These are phyloP conservation scores for Leucocoprinus sp. DNA, from an alignment of 768 basidiomycete species.

Conservation along the genomic window DNA sequence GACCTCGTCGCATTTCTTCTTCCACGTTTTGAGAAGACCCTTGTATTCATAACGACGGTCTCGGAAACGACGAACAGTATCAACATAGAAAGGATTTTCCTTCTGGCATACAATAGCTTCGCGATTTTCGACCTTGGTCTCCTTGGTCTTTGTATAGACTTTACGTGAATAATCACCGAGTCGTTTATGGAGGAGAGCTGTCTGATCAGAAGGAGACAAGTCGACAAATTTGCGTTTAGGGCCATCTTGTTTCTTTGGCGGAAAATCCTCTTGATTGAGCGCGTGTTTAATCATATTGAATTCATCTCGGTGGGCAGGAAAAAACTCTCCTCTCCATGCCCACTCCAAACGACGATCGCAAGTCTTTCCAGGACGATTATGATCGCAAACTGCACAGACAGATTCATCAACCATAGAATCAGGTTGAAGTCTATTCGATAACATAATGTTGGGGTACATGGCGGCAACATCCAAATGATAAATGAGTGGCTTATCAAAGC, in stretches of 20 bases:
- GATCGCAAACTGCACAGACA: constrained; percentile 96
- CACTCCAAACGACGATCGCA: constrained; percentile 92
- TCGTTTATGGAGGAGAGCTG: constrained; percentile 88
- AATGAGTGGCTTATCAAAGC: constrained; percentile 88
- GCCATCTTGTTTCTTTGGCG: constrained; percentile 64
- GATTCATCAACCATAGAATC: constrained; percentile 97
- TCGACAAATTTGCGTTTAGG: constrained; percentile 79
- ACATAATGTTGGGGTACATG: constrained; percentile 99
- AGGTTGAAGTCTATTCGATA: constrained; percentile 96
- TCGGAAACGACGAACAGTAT: constrained; percentile 94
- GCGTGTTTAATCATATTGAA: constrained; percentile 99
- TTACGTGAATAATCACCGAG: constrained; percentile 98
- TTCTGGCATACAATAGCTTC: constrained; percentile 95
- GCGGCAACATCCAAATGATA: constrained; percentile 99
- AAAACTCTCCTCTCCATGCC: constrained; percentile 99
- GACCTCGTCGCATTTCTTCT: constrained; percentile 87
- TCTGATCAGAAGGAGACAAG: constrained; percentile 77
- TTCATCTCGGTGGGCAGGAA: constrained; percentile 95
- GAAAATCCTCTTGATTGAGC: constrained; percentile 89
- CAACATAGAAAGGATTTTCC: constrained; percentile 98
- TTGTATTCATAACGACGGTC: constrained; percentile 99
- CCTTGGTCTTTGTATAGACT: constrained; percentile 97
- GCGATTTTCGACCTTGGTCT: constrained; percentile 89
- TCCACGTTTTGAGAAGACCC: constrained; percentile 97
- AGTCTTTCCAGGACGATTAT: constrained; percentile 89